Conservation (phyloP, 495 filamentous ascomycete species). For the Trichoderma orchidacearum region DNA sequence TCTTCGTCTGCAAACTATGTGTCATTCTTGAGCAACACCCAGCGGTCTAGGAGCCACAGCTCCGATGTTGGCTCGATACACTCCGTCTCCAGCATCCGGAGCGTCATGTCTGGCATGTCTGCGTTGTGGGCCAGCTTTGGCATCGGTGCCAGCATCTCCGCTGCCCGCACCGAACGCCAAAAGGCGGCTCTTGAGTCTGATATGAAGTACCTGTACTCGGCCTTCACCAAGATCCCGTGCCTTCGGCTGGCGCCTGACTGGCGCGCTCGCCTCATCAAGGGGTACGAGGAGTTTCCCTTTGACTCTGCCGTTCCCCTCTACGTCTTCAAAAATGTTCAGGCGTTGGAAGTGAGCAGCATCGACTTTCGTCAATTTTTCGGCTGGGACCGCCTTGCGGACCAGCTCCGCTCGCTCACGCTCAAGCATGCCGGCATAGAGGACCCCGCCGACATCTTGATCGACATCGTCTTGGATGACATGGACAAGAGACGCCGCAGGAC, state of each 20-base stretch:
- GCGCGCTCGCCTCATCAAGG: constrained; percentile 72
- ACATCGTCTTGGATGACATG: constrained; percentile 93
- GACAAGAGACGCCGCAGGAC: constrained; percentile 79
- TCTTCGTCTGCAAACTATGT: constrained; percentile 83
- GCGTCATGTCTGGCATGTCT: constrained; percentile 93
- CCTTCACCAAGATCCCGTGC: constrained; percentile 96
- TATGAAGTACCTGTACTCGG: constrained; percentile 89
- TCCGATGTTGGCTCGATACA: constrained; percentile 83
- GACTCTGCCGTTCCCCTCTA: constrained; percentile 93
- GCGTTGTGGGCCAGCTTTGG: constrained; percentile 82
- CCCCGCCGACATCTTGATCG: constrained; percentile 73
- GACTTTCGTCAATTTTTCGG: constrained; percentile 95
- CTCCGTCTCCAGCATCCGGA: constrained; percentile 91
- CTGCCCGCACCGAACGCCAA: constrained; percentile 71
- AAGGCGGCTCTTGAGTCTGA: constrained; percentile 74
- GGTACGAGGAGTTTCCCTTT: constrained; percentile 96
- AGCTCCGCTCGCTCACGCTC: constrained; percentile 77
- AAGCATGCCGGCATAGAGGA: constrained; percentile 82
- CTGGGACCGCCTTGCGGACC: constrained; percentile 87
- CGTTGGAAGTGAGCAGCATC: constrained; percentile 84
- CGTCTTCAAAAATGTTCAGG: constrained; percentile 90
- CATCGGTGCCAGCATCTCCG: constrained; percentile 57
- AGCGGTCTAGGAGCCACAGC: constrained; percentile 57
- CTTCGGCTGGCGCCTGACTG: constrained; percentile 79
- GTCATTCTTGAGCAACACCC: constrained; percentile 76